A percentile compares a stretch with the other conserved stretches of the same genome.
Evolutionary conservation across 2,329 filamentous ascomycete species (phyloP).

Genomic region (Mycosphaerella sp.): DNA sequence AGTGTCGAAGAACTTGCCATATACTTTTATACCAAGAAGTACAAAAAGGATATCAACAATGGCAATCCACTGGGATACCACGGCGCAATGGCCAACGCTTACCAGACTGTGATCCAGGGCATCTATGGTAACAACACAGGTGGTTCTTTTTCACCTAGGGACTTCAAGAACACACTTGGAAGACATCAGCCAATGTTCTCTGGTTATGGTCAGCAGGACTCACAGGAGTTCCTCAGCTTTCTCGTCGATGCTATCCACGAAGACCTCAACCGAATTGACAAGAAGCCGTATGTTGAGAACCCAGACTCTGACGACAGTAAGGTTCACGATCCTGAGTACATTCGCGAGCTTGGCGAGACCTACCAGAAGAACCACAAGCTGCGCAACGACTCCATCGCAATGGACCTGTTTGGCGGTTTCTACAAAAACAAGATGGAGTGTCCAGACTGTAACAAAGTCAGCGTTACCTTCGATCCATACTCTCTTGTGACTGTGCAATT

Average conservation of each 20-base stretch:
- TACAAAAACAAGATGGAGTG: constrained; percentile 98
- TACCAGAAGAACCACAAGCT: constrained; percentile 90
- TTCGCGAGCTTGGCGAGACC: constrained; percentile 75
- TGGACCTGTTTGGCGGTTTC: constrained; percentile 92
- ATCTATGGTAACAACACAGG: constrained; percentile 66
- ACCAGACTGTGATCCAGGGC: constrained; percentile 66
- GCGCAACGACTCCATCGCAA: constrained; percentile 90
- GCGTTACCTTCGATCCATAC: constrained; percentile 98
- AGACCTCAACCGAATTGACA: constrained; percentile 85
- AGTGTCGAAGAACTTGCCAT: constrained; percentile 89
- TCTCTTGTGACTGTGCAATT: constrained; percentile 88
- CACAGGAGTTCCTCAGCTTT: constrained; percentile 93
- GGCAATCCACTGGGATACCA: constrained; percentile 79
- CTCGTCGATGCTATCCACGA: constrained; percentile 91
- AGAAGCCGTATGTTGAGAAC: constrained; percentile 97
- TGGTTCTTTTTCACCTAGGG: constrained; percentile 66
- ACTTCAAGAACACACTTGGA: constrained; percentile 78
- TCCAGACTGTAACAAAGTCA: constrained; percentile 85
- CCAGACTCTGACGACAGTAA: constrained; percentile 97
- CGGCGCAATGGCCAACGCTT: constrained; percentile 79
- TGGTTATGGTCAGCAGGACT: constrained; percentile 93
- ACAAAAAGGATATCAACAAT: constrained; percentile 74
- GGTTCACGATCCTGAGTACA: constrained; percentile 72
- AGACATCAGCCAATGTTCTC: constrained; percentile 79
- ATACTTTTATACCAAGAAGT: constrained; percentile 72